Evolutionary conservation across 768 basidiomycete genomes (phyloP).

Genomic region (Lactifluus rugatus): DNA sequence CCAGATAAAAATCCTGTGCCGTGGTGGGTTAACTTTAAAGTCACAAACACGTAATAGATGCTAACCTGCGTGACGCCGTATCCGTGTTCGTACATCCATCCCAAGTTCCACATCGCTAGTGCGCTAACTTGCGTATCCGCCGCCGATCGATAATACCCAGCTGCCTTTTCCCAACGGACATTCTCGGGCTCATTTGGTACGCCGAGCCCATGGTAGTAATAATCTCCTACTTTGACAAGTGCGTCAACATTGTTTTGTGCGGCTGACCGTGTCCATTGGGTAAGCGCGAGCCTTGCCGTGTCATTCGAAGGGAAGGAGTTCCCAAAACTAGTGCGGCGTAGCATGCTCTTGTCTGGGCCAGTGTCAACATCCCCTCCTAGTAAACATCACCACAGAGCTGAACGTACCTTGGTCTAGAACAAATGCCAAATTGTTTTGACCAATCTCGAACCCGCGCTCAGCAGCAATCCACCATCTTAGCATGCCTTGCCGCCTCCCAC

Average conservation of each 20-base stretch:
- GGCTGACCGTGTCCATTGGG: conserved; percentile 92
- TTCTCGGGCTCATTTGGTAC: conserved; percentile 57
- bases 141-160: conserved; percentile 88
- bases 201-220: conserved; percentile 87
- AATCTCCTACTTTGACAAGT: conserved; percentile 95
- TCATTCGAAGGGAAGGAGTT: conserved; percentile 69
- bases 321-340: conserved; percentile 59
- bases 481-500: conserved; percentile 75
- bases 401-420: conserved; percentile 79
- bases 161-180: conserved; percentile 77
- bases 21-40: background rate
- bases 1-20: conserved; percentile 83
- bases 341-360: conserved; percentile 53
- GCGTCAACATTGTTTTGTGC: conserved; percentile 93
- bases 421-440: conserved; percentile 92
- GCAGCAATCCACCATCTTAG: conserved; percentile 93
- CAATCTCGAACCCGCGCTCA: conserved; percentile 84
- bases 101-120: conserved; percentile 95
- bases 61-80: conserved; percentile 78
- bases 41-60: background rate
- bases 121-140: conserved; percentile 89
- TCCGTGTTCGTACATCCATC: conserved; percentile 99
- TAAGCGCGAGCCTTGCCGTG: conserved; percentile 74
- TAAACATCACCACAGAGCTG: background rate
- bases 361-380: background rate